Evolutionary conservation across 1,284 basidiomycete genomes (phyloP), one percentile per base, ranked within the genome.

Genomic region (Puccinia coronata): DNA sequence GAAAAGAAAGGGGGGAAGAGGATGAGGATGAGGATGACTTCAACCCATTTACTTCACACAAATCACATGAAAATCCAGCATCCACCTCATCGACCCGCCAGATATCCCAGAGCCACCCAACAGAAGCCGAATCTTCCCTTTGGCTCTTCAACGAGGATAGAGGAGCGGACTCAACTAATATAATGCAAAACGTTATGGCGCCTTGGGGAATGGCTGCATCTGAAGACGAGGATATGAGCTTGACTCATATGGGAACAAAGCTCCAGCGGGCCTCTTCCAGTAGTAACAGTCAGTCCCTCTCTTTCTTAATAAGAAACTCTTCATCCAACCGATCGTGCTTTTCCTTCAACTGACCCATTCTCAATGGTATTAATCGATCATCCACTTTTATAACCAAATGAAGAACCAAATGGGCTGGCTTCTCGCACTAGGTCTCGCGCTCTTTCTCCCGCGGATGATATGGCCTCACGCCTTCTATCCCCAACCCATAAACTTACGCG

Each of bases 281-380:
- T 31, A 79, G n/a, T 57, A 79, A n/a, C 34, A 53, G 76, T 79
- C 23, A 79, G 76, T 79, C 67, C 65, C 31, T 70, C 67, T 43
- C 51, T 53, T 36, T 63, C 41, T 6, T 25, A 11, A 28, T 11
- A 47, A 39, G 39, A 67, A 43, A 11, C 1, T 43, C 41, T 16
- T 8, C 31, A n/a, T 63, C 14, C 11, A 39, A 39, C 1, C 20
- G 39, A 39, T 39, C 6, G 9, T 18, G 14, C 39, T 47, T 47
- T 67, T 2, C n/a, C 20, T n/a, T 12, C 4, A 5, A 67, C n/a
- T 47, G 20, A 28, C 63, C 47, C 6, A 43, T 16, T 25, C n/a
- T 47, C 63, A 53, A 67, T 67, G 41, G n/a, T 47, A 14, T 67
- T 16, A 18, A 8, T 39, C 61, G 36, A 41, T 34, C 9, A 65